Evolutionary conservation across 2,329 filamentous ascomycete genomes (phyloP).

Genomic region (Penicillium hordei): DNA sequence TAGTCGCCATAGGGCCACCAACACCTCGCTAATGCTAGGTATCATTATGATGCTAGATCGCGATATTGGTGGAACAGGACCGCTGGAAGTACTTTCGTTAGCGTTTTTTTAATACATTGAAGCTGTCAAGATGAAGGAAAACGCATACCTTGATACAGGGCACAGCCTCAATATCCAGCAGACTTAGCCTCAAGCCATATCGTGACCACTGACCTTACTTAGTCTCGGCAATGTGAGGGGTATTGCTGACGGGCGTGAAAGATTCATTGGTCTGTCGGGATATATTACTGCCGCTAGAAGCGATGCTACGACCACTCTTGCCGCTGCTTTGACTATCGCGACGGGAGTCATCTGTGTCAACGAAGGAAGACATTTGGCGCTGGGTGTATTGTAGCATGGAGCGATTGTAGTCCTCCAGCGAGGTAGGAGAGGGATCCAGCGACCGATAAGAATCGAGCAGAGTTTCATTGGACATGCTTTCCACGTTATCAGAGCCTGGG

Average conservation of each 20-base stretch:
- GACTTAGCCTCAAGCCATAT: constrained; percentile 7
- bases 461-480: constrained; percentile 16
- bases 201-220: not conserved
- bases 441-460: constrained; percentile 21
- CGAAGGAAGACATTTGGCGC: constrained; percentile 37
- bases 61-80: not conserved
- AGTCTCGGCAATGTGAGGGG: not conserved
- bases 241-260: constrained; percentile 20
- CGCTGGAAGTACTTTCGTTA: not conserved
- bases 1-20: not conserved
- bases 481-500: constrained; percentile 17
- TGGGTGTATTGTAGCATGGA: constrained; percentile 42
- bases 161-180: constrained; percentile 7
- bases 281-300: constrained; percentile 20
- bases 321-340: constrained; percentile 30
- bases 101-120: not conserved
- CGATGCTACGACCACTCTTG: constrained; percentile 26
- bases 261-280: constrained; percentile 20
- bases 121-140: no score
- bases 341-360: constrained; percentile 25
- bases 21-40: constrained; percentile 5
- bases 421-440: constrained; percentile 24
- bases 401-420: constrained; percentile 41
- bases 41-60: constrained; percentile 5
- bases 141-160: constrained; percentile 7